These are phyloP conservation scores for Fusarium tricinctum DNA, from an alignment of 2,329 filamentous ascomycete genomes.

Conservation along the genomic window DNA sequence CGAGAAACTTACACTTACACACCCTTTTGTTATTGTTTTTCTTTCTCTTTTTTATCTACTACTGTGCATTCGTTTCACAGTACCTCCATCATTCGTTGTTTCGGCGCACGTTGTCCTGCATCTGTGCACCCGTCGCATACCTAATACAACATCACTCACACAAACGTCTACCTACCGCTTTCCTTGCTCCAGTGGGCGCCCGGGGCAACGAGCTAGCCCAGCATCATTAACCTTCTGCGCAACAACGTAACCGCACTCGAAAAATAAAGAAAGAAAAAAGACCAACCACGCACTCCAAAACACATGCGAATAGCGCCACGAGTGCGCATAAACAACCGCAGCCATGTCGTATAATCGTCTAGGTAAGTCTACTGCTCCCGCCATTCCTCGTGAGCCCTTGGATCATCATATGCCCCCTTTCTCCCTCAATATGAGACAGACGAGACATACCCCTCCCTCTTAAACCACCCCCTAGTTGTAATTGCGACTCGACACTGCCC, in stretches of 20 bases:
- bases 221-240: slow-evolving; percentile 22
- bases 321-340: slow-evolving; percentile 46
- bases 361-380: slow-evolving; percentile 65
- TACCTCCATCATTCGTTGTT: slow-evolving; percentile 8
- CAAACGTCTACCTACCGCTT: slow-evolving; percentile 1
- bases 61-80: slow-evolving; percentile 27
- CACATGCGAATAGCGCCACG: slow-evolving; percentile 35
- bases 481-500: slow-evolving; percentile 21
- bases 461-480: slow-evolving; percentile 41
- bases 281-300: slow-evolving; percentile 28
- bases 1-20: slow-evolving; percentile 3
- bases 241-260: slow-evolving; percentile 15
- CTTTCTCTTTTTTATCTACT: not conserved
- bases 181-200: slow-evolving; percentile 25
- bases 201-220: slow-evolving; percentile 45
- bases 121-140: slow-evolving; percentile 23
- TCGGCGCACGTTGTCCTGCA: slow-evolving; percentile 5
- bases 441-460: slow-evolving; percentile 44
- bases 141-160: slow-evolving; percentile 26
- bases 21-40: slow-evolving; percentile 8
- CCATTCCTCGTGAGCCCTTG: slow-evolving; percentile 30
- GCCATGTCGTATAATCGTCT: slow-evolving; percentile 81
- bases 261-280: not conserved
- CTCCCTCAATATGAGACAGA: slow-evolving; percentile 40
- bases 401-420: slow-evolving; percentile 41